These are phyloP conservation scores for Clathrospora elynae DNA, from an alignment of 2,329 filamentous ascomycete species.

Conservation along the genomic window DNA sequence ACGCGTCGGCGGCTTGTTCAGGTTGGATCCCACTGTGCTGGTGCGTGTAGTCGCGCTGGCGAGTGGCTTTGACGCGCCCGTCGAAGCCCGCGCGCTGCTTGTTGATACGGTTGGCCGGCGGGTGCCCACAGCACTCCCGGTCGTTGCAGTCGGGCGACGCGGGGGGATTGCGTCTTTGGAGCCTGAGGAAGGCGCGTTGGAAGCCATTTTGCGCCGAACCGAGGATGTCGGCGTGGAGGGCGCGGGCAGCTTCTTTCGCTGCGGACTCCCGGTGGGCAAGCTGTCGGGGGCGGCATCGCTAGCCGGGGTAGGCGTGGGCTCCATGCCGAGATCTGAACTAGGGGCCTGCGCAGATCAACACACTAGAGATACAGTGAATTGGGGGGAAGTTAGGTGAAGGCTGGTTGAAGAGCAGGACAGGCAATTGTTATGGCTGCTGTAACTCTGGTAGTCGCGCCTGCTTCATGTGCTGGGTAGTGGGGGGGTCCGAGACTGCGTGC, in stretches of 20 bases:
- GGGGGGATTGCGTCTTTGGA: conserved; percentile 39
- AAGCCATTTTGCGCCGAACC: conserved; percentile 43
- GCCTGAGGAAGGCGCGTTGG: conserved; percentile 32
- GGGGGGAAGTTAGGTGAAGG: background rate
- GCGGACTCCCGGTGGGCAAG: conserved; percentile 13
- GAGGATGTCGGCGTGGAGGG: conserved; percentile 36
- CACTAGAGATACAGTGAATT: background rate
- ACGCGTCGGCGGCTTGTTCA: conserved; percentile 48
- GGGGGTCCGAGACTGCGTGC: conserved; percentile 1
- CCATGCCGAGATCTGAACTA: conserved; percentile 11
- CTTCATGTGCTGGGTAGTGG: conserved; percentile 3
- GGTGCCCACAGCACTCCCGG: conserved; percentile 22
- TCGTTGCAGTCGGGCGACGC: conserved; percentile 32
- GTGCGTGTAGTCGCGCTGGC: conserved; percentile 34
- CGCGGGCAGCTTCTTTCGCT: conserved; percentile 26
- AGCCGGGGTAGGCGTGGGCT: conserved; percentile 19
- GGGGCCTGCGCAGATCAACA: conserved; percentile 10
- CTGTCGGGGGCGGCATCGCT: conserved; percentile 12
- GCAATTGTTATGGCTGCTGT: too few species aligned
- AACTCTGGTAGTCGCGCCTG: conserved; percentile 1
- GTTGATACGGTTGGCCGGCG: conserved; percentile 32
- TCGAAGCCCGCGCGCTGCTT: conserved; percentile 27
- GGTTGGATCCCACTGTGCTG: conserved; percentile 33
- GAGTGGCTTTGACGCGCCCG: conserved; percentile 35
- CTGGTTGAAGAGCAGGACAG: background rate